Evolutionary conservation across 352 stramenopile genomes (phyloP).

Genomic region (Saprolegnia diclina): DNA sequence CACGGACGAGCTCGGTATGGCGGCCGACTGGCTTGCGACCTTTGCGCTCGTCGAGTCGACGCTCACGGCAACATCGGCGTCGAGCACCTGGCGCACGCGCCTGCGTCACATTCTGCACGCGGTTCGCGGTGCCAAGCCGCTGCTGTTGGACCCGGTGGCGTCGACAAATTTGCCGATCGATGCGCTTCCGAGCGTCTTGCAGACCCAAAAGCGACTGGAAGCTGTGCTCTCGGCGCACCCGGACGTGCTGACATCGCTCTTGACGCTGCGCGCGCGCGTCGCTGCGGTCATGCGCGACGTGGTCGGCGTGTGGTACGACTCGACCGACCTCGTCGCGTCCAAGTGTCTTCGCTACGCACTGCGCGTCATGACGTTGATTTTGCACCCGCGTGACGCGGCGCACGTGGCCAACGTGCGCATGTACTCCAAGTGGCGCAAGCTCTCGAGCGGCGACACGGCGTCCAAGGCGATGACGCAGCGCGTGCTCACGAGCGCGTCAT

Average conservation of each 20-base stretch:
- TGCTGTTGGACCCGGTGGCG: conserved; percentile 39
- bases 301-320: conserved; percentile 46
- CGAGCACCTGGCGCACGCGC: conserved; percentile 36
- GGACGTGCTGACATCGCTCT: conserved; percentile 34
- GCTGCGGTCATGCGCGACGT: conserved; percentile 40
- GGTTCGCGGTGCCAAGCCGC: conserved; percentile 43
- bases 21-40: conserved; percentile 43
- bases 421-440: conserved; percentile 40
- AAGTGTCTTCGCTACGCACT: conserved; percentile 14
- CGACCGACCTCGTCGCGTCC: not conserved
- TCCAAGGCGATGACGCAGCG: conserved; percentile 39
- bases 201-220: conserved; percentile 34
- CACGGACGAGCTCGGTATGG: conserved; percentile 48
- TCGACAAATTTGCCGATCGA: conserved; percentile 22
- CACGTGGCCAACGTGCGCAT: conserved; percentile 9
- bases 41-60: conserved; percentile 34
- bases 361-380: conserved; percentile 2
- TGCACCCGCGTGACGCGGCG: conserved; percentile 10
- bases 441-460: conserved; percentile 43
- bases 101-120: conserved; percentile 43
- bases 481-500: not conserved
- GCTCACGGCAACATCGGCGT: not conserved
- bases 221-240: conserved; percentile 32
- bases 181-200: conserved; percentile 37
- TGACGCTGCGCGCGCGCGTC: conserved; percentile 40